Conservation (phyloP, 2,329 filamentous ascomycete species). For the Colletotrichum kahawae region DNA sequence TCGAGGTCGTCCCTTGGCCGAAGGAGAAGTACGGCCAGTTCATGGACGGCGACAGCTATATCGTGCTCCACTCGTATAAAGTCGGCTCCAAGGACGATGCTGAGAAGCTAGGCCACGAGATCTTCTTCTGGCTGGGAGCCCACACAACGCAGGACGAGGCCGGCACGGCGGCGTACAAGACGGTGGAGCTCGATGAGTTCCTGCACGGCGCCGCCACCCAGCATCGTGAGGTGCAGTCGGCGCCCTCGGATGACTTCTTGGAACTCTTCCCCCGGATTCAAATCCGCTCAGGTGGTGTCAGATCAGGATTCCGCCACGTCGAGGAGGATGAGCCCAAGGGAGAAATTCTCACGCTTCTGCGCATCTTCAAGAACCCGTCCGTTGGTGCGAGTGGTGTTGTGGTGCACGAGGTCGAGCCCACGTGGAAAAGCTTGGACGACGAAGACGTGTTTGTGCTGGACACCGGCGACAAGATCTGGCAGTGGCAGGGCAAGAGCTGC, state of each 20-base stretch:
- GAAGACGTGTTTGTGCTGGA: conserved; percentile 71
- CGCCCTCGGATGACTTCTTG: conserved; percentile 65
- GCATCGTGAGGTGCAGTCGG: conserved; percentile 66
- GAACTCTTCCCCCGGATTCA: conserved; percentile 63
- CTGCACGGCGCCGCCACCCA: conserved; percentile 65
- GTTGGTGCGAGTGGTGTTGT: conserved; percentile 54
- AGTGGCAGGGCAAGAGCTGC: conserved; percentile 71
- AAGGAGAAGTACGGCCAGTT: conserved; percentile 62
- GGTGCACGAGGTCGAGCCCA: conserved; percentile 68
- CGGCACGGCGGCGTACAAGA: conserved; percentile 73
- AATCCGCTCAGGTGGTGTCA: conserved; percentile 66
- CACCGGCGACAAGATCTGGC: conserved; percentile 67
- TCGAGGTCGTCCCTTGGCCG: conserved; percentile 68
- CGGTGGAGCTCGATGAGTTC: conserved; percentile 73
- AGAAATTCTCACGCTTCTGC: conserved; percentile 58
- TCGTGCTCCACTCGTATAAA: conserved; percentile 65
- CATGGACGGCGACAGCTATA: conserved; percentile 72
- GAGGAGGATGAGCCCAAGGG: conserved; percentile 47
- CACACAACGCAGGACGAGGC: conserved; percentile 73
- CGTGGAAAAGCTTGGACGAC: conserved; percentile 67
- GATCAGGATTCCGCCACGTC: conserved; percentile 68
- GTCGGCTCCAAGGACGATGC: conserved; percentile 46
- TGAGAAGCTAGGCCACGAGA: conserved; percentile 61
- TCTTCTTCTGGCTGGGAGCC: conserved; percentile 73
- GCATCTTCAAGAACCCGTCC: conserved; percentile 66